Evolutionary conservation across 2,329 filamentous ascomycete species (phyloP), one percentile per base, ranked within the genome.

Genomic region (Microcyclospora tardicrescens): DNA sequence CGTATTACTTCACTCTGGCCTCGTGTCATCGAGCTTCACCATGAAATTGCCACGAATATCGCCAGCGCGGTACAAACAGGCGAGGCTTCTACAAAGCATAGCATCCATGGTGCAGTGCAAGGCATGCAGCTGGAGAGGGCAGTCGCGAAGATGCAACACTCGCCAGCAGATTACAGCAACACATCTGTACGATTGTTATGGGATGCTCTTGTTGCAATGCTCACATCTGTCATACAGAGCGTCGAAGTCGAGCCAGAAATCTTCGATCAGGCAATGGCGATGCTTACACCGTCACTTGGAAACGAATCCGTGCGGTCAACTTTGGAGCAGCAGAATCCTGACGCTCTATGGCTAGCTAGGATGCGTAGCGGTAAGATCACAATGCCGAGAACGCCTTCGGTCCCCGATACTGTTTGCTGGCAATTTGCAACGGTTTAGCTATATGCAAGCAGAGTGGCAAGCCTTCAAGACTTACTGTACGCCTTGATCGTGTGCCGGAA

Each of bases 1-100:
- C 70, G 91, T 6, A 74, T 95, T 44, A 76, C 81, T 55, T 75
- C 73, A 4, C 78, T 85, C 41, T 95, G 82, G 80, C 63, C 54
- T 27, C 38, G 39, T 13, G 36, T 59, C 14, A 13, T 50, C n/a
- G 46, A 51, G 6, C 39, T 57, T 16, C 45, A 56, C 37, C 36
- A 38, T 6, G 29, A 35, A 29, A 15, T 34, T 5, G 10, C 16
- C 13, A n/a, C 13, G 4, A n/a, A 6, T 35, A 6, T 11, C 16
- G 13, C 12, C 10, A 30, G 15, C 12, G 14, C 30, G 5, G 14
- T n/a, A 4, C 30, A 15, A 32, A 5, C 12, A 4, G 10, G 12
- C 30, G 14, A 32, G 4, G 10, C 5, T 32, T n/a, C 30, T n/a
- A 6, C 12, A 32, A 32, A 32, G 12, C 30, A 15, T 10, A 16